Conservation (phyloP, 192 early-diverging fungal species). For the Backusella westeae region DNA sequence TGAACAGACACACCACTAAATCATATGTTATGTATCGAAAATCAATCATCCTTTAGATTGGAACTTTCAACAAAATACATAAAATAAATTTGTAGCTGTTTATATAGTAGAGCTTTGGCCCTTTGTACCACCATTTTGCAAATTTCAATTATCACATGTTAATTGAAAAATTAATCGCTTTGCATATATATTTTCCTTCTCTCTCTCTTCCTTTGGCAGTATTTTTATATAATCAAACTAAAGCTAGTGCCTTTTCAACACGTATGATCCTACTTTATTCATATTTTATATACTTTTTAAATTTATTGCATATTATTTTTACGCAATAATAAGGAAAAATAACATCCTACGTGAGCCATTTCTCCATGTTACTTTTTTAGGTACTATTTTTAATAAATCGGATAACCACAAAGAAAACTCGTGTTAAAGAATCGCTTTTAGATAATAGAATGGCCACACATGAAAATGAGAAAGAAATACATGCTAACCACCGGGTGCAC, state of each 20-base stretch:
- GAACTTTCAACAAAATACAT: not conserved
- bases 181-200: not conserved
- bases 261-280: not conserved
- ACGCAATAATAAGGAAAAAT: not conserved
- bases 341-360: not conserved
- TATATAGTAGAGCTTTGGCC: conserved; percentile 1
- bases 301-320: not conserved
- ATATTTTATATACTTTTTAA: not conserved
- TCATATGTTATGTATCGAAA: conserved; percentile 51
- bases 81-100: not conserved
- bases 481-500: not conserved
- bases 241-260: not conserved
- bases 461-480: not conserved
- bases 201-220: not conserved
- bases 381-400: not conserved
- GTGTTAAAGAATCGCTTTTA: not conserved
- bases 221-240: not conserved
- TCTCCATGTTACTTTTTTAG: not conserved
- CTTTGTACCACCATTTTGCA: not conserved
- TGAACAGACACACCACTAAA: conserved; percentile 64
- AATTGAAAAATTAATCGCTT: not conserved
- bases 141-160: not conserved
- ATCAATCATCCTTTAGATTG: not conserved
- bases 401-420: not conserved
- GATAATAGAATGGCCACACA: not conserved